A percentile compares a stretch with the other conserved stretches of the same genome.
Conservation (phyloP, 164 flowering plant genomes). For the Sextonia rubra region DNA sequence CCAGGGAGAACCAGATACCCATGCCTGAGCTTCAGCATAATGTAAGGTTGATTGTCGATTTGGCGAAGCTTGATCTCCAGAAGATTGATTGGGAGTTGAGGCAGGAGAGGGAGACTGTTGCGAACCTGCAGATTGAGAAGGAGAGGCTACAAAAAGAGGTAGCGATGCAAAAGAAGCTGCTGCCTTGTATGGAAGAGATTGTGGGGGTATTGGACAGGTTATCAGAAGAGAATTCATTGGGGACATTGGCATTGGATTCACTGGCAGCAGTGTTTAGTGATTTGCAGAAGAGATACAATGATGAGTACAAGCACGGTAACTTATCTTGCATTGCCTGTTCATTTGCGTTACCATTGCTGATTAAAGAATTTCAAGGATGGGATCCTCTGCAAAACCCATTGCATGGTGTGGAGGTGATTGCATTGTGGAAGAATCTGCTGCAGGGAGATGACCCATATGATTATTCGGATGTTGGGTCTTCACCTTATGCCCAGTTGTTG, state of each 20-base stretch:
- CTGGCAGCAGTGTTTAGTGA: constrained; percentile 52
- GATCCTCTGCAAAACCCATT: constrained; percentile 69
- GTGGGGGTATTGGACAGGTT: constrained; percentile 35
- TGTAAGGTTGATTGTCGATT: constrained; percentile 59
- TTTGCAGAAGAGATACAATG: constrained; percentile 39
- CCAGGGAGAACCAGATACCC: constrained; percentile 60
- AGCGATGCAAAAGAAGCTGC: constrained; percentile 46
- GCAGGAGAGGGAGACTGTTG: constrained; percentile 66
- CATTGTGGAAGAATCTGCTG: constrained; percentile 62
- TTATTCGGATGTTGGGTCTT: constrained; percentile 34
- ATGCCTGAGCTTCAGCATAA: constrained; percentile 94
- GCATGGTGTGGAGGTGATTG: constrained; percentile 55
- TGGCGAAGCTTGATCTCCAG: constrained; percentile 66
- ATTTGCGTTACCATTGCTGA: constrained; percentile 59
- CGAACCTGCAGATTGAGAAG: constrained; percentile 61
- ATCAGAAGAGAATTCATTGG: constrained; percentile 36
- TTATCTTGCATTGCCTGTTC: constrained; percentile 78
- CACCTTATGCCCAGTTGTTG: constrained; percentile 64
- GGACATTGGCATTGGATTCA: constrained; percentile 61
- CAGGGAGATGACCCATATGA: constrained; percentile 50
- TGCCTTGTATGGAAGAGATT: constrained; percentile 53
- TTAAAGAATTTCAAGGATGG: constrained; percentile 86
- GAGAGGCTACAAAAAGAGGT: constrained; percentile 59
- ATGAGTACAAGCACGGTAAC: constrained; percentile 70
- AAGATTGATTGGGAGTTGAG: constrained; percentile 60